Base-by-base conservation (phyloP, 2,329 filamentous ascomycete species). In the Apiospora phragmitis region DNA sequence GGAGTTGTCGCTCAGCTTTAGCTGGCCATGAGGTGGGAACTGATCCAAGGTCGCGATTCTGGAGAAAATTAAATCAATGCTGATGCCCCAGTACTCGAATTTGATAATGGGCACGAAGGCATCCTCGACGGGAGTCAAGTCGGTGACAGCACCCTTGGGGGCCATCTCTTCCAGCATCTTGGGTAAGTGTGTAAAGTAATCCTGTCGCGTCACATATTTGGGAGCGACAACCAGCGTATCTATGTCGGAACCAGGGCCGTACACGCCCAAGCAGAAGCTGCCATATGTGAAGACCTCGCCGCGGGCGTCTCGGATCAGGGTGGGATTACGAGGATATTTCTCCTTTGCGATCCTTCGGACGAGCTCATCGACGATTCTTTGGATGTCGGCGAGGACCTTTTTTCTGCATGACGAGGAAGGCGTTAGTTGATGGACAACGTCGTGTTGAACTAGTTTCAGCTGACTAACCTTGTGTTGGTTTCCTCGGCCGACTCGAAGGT, bases 91-190 rank as follows among this genome's bases (percentile, higher is more conserved):
- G 75, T 97, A 94, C 80, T 97, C 94, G 77, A 98, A 93, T 80
- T 98, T 98, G 85, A 99, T 98, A 80, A 99, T 97, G 66, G 96
- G 96, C 9, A 98, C 95, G 78, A 94, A 97, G 4, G 95, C 94
- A 77, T 97, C 95, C 66, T 92, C 92, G 47, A 99, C 96, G 0
- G 92, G 90, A 2, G 93, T 92, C 77, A 98, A 86, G 79, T 97
- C 94, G 72, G 93, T 92, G 76, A 98, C 94, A 71, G 94, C 88
- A n/a, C 91, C 93, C 47, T 90, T 84, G 11, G 92, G 90, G 1
- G 93, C 91, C 88, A 96, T 92, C 74, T 91, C 87, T 75, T 92
- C 85, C 67, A 99, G 89, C 66, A 97, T 84, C 26, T 89, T 85
- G n/a, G 95, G 95, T 76, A 98, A 98, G 76, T 93, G 86, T 68